A percentile compares a stretch with the other conserved stretches of the same genome.
Conservation (phyloP, 2,329 filamentous ascomycete genomes). For the Cordyceps cicadae region DNA sequence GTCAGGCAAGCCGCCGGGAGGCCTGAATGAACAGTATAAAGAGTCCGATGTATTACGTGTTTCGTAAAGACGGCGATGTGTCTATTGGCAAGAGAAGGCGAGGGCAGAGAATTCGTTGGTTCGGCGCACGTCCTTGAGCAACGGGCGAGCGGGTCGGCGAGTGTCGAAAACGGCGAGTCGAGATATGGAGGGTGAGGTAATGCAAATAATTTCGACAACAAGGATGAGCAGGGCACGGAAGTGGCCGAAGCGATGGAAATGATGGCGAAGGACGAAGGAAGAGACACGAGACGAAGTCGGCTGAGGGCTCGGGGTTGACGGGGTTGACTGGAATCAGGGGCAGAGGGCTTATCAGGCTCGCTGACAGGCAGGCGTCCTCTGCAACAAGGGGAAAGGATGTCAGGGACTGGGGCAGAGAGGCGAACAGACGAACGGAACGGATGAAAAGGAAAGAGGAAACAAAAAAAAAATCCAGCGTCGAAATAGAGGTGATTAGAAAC, state of each 20-base stretch:
- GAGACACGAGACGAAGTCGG: conserved; percentile 9
- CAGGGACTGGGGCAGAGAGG: neutral
- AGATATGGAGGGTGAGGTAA: neutral
- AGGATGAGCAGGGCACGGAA: neutral
- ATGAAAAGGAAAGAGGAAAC: neutral
- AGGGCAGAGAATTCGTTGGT: neutral
- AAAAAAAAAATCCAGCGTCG: conserved; percentile 2
- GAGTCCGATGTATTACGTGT: conserved; percentile 11
- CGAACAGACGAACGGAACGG: neutral
- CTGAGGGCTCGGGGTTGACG: conserved; percentile 6
- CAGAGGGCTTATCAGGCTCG: conserved; percentile 10
- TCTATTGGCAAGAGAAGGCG: conserved; percentile 8
- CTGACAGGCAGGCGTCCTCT: neutral
- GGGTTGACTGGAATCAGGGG: conserved; percentile 10
- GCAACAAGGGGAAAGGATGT: neutral
- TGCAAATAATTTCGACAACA: conserved; percentile 5
- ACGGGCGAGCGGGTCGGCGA: neutral
- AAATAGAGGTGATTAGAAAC: conserved; percentile 10
- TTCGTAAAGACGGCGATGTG: neutral
- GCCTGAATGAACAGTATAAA: neutral
- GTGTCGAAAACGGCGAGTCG: neutral
- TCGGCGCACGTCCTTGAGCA: conserved; percentile 7
- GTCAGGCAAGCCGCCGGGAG: neutral
- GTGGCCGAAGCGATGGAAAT: neutral
- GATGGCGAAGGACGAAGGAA: neutral